Evolutionary conservation across 768 basidiomycete genomes (phyloP), one percentile per base, ranked within the genome.

Genomic region (Stropharia rugosoannulata): DNA sequence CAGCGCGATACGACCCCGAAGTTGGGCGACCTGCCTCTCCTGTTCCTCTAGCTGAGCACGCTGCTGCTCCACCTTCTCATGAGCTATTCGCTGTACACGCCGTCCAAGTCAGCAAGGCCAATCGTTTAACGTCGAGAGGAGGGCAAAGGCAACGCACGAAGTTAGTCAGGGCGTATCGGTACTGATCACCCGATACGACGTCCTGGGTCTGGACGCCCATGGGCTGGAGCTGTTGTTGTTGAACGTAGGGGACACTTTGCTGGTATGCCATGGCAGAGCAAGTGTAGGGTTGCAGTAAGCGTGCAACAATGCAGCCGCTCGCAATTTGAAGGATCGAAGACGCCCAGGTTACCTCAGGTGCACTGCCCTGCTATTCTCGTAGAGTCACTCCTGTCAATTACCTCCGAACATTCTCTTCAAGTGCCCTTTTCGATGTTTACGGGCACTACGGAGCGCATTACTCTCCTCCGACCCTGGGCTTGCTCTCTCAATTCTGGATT

Each of bases 51-150:
- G 80, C 64, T 93, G 90, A 11, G 64, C 65, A 10, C 91, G 77
- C 66, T 93, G 91, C 62, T 87, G 82, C 68, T 93, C 91, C 61
- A 93, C 91, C 69, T 89, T 92, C 70, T 93, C 87, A 75, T 93
- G 91, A 27, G 91, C 91, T 67, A 93, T 89, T 51, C 89, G 82
- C 90, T 90, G 66, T 35, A 15, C 16, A 16, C 27, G 8, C 27
- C 32, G 6, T 47, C 11, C 18, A 18, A 39, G 39, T 27, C 42
- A 59, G 18, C 19, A 36, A 36, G 44, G 35, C 45, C 27, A 48
- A 37, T 22, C 22, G 22, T 1, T n/a, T 16, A 42, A 38, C 40
- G 9, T 36, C 32, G 27, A 35, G 19, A 16, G 18, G 35, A n/a
- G 15, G 22, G 19, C 41, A 39, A n/a, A 40, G 19, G 36, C 52